phyloP scores from a whole-genome alignment of 495 filamentous ascomycete species.

The Xylona heveae region DNA sequence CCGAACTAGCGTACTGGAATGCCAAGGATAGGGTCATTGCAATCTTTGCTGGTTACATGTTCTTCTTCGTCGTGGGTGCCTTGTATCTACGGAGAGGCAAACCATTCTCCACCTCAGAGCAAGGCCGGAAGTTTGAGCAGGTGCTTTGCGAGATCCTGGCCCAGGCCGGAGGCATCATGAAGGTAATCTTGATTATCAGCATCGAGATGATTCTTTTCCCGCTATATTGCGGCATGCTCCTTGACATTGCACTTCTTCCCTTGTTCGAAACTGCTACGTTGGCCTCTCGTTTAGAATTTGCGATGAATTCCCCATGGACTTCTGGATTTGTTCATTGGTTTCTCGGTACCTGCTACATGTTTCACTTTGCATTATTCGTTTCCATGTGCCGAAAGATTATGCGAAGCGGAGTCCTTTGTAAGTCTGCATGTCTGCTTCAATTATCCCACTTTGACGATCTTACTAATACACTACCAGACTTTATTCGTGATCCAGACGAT shows the following conservation, averaged over 20 bases:
- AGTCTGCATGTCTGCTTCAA: constrained; percentile 14
- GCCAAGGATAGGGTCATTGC: constrained; percentile 58
- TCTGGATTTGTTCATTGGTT: constrained; percentile 98
- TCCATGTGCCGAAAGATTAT: constrained; percentile 98
- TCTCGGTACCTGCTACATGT: constrained; percentile 97
- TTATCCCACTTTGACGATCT: too few species aligned
- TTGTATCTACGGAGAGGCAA: constrained; percentile 53
- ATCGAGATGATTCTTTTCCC: constrained; percentile 99
- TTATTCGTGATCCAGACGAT: constrained; percentile 96
- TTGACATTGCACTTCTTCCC: constrained; percentile 75
- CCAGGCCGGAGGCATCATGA: constrained; percentile 91
- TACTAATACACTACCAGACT: constrained; percentile 30
- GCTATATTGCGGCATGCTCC: constrained; percentile 77
- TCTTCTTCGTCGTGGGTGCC: constrained; percentile 49
- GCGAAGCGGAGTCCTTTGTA: constrained; percentile 77
- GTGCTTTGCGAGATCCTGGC: constrained; percentile 62
- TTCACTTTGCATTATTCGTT: constrained; percentile 96
- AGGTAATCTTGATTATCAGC: constrained; percentile 94
- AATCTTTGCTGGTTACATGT: constrained; percentile 58
- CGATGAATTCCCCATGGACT: constrained; percentile 51
- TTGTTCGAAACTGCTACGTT: constrained; percentile 66
- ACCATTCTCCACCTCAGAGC: constrained; percentile 38
- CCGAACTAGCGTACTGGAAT: constrained; percentile 52
- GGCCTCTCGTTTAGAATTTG: constrained; percentile 53
- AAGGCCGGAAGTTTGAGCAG: constrained; percentile 52